A percentile compares a stretch with the other conserved stretches of the same genome.
These are phyloP conservation scores for Lipomyces spencermartinsiae DNA, from an alignment of 805 yeast species.

Conservation along the genomic window DNA sequence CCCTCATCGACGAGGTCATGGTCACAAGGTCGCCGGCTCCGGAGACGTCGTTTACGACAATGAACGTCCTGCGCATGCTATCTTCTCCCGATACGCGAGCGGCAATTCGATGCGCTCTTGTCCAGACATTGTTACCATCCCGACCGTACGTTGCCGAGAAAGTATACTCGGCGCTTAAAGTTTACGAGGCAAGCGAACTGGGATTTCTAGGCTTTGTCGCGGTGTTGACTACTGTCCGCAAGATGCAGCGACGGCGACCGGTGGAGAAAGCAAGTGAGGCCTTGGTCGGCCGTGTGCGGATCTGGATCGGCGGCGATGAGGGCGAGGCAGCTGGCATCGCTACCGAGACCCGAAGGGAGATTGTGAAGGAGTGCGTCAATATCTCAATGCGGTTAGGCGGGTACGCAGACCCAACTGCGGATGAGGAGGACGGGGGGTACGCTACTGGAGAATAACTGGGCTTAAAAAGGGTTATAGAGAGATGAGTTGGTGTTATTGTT, in stretches of 20 bases:
- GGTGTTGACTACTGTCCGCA: slow-evolving; percentile 38
- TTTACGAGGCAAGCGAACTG: slow-evolving; percentile 35
- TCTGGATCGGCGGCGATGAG: slow-evolving; percentile 48
- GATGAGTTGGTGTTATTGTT: not conserved
- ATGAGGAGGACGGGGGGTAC: slow-evolving; percentile 43
- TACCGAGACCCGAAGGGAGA: slow-evolving; percentile 41
- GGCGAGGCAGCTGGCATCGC: slow-evolving; percentile 43
- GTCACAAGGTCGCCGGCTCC: not conserved
- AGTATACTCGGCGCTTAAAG: slow-evolving; percentile 26
- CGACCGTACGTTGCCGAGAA: slow-evolving; percentile 36
- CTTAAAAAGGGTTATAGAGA: not conserved
- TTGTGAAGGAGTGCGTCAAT: slow-evolving; percentile 45
- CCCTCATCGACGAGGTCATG: slow-evolving; percentile 7
- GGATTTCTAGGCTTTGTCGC: slow-evolving; percentile 47
- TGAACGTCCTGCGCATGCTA: slow-evolving; percentile 25
- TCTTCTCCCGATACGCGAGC: slow-evolving; percentile 40
- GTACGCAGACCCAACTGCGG: slow-evolving; percentile 26
- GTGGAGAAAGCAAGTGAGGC: slow-evolving; percentile 32
- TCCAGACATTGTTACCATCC: slow-evolving; percentile 35
- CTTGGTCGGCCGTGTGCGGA: slow-evolving; percentile 36
- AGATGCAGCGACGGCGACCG: slow-evolving; percentile 31
- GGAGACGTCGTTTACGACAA: slow-evolving; percentile 11
- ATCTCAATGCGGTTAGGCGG: slow-evolving; percentile 46
- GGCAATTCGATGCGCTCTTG: slow-evolving; percentile 43
- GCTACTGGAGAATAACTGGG: slow-evolving; percentile 20